Conservation (phyloP, 129 eudicot species). For the Heracleum sosnowskyi region DNA sequence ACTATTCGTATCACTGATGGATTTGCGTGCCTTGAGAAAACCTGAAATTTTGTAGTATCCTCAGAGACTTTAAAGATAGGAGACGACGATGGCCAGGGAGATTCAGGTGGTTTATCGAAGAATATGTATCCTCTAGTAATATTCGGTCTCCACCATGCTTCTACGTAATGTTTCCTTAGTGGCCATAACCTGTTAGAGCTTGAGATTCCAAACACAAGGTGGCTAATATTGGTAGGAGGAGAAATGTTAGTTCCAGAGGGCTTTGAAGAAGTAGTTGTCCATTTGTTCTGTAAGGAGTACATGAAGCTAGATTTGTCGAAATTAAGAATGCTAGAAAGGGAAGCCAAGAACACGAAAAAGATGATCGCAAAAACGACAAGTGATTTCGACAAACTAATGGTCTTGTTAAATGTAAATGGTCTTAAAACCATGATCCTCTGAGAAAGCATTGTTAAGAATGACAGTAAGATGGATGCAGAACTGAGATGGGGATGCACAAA, state of each 20-base stretch:
- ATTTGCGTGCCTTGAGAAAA: constrained; percentile 22
- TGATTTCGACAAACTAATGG: constrained; percentile 14
- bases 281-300: not conserved
- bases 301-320: constrained; percentile 11
- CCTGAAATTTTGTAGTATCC: constrained; percentile 22
- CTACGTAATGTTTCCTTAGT: constrained; percentile 23
- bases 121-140: constrained; percentile 31
- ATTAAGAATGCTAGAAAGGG: constrained; percentile 7
- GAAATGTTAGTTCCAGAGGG: not conserved
- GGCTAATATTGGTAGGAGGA: constrained; percentile 30
- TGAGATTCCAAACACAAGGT: constrained; percentile 43
- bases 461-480: not conserved
- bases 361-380: not conserved
- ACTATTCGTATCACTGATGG: constrained; percentile 38
- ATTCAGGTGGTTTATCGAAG: constrained; percentile 27
- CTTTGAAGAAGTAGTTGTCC: not conserved
- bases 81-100: constrained; percentile 19
- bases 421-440: not conserved
- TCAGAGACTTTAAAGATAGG: constrained; percentile 39
- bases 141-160: constrained; percentile 57
- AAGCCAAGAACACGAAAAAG: constrained; percentile 5
- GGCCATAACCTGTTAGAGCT: constrained; percentile 33
- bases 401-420: not conserved
- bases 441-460: not conserved
- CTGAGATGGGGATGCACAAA: not conserved